A percentile compares a stretch with the other conserved stretches of the same genome.
phyloP scores from a whole-genome alignment of 2,329 filamentous ascomycete species.

The Claviceps digitariae region DNA sequence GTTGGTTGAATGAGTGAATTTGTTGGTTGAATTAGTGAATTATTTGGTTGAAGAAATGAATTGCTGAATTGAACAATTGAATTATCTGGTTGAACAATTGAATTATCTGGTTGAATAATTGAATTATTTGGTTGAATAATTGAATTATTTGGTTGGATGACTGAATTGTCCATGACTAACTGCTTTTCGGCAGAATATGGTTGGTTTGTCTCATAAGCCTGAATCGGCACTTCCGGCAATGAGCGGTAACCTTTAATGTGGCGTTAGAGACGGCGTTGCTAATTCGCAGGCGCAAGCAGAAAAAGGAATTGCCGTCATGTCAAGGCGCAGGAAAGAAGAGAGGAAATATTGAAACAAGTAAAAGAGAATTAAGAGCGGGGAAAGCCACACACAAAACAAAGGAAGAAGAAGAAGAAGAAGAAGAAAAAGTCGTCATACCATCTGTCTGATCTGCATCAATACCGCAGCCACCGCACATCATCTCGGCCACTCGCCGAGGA shows the following conservation, averaged over 20 bases:
- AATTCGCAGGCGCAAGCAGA: too few relatives aligned
- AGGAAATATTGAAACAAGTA: too few relatives aligned
- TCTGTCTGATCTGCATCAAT: conserved; percentile 14
- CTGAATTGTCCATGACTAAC: neutral
- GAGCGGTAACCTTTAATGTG: conserved; percentile 20
- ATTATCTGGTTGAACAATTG: too few relatives aligned
- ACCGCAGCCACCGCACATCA: conserved; percentile 21
- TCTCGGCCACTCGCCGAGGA: conserved; percentile 15
- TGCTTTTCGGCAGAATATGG: conserved; percentile 14
- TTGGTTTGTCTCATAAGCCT: conserved; percentile 16
- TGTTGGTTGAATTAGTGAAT: too few relatives aligned
- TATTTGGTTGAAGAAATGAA: too few relatives aligned
- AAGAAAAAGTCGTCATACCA: conserved; percentile 14
- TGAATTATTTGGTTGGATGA: neutral
- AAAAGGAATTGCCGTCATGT: neutral
- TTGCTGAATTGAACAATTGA: too few relatives aligned
- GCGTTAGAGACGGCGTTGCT: neutral
- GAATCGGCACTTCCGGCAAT: conserved; percentile 13
- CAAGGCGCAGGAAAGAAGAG: neutral
- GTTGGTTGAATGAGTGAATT: neutral
- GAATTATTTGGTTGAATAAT: too few relatives aligned
- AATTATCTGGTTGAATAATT: too few relatives aligned
- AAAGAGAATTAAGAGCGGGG: too few relatives aligned
- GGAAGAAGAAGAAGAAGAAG: neutral
- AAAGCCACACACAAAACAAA: too few relatives aligned